These are phyloP conservation scores for Podaxis sp. DNA, from an alignment of 768 basidiomycete species.

Conservation along the genomic window DNA sequence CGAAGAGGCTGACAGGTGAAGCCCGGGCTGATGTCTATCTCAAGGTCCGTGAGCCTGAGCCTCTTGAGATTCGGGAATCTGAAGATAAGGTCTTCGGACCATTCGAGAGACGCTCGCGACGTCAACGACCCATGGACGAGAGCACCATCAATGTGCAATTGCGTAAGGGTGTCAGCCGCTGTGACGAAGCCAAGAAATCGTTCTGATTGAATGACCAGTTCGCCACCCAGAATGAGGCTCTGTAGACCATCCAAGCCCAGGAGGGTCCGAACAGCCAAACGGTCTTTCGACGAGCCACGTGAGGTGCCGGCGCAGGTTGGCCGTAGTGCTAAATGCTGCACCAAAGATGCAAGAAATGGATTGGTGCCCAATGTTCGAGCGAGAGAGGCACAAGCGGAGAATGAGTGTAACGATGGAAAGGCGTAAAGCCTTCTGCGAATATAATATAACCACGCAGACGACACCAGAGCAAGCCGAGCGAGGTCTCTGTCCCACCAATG, in stretches of 20 bases:
- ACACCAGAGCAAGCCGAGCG: conserved; percentile 43
- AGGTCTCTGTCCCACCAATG: conserved; percentile 56
- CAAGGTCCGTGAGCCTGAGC: conserved; percentile 38
- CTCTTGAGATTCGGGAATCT: conserved; percentile 38
- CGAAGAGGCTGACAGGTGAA: conserved; percentile 28
- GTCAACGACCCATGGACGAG: conserved; percentile 21
- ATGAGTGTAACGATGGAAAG: conserved; percentile 36
- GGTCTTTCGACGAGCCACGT: conserved; percentile 8
- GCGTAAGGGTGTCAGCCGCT: conserved; percentile 34
- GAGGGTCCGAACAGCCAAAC: conserved; percentile 36
- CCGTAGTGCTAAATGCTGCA: conserved; percentile 38
- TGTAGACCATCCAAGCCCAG: conserved; percentile 38
- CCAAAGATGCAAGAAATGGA: conserved; percentile 27
- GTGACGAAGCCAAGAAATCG: conserved; percentile 39
- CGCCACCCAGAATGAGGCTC: conserved; percentile 43
- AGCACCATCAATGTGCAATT: conserved; percentile 45
- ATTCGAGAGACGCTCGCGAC: conserved; percentile 39
- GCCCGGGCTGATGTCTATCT: conserved; percentile 36
- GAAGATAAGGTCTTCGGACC: conserved; percentile 47
- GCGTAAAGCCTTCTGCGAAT: conserved; percentile 42
- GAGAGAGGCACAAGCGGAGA: conserved; percentile 35
- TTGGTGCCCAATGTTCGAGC: conserved; percentile 37
- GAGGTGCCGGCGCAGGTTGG: conserved; percentile 21
- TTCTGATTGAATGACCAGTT: conserved; percentile 41
- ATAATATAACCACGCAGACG: conserved; percentile 41